Percentiles rank a stretch among this genome's conserved stretches.
Evolutionary conservation across 352 stramenopile genomes (phyloP).

Genomic region (Blastocystis hominis): DNA sequence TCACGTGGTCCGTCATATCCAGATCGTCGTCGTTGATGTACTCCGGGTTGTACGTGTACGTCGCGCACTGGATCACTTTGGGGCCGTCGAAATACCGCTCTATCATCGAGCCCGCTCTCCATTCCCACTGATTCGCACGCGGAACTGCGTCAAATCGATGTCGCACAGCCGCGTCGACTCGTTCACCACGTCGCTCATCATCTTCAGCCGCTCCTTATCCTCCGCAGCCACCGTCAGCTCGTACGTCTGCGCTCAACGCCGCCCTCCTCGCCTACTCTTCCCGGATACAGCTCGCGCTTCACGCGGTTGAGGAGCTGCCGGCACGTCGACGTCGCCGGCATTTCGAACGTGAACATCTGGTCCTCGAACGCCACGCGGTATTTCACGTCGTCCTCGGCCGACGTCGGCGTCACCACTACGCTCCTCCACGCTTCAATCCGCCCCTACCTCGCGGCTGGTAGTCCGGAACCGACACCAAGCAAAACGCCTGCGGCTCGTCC

Average conservation of each 20-base stretch:
- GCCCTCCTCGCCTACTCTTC: background rate
- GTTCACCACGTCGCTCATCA: conserved; percentile 54
- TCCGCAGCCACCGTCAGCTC: conserved; percentile 33
- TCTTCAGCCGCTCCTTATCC: conserved; percentile 50
- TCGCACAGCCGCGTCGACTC: conserved; percentile 14
- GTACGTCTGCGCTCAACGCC: background rate
- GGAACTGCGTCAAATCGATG: conserved; percentile 21
- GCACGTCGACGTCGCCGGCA: background rate
- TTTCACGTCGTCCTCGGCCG: background rate
- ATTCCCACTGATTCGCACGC: conserved; percentile 1
- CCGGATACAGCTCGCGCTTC: conserved; percentile 5
- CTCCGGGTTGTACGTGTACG: conserved; percentile 27
- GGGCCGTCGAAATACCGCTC: conserved; percentile 30
- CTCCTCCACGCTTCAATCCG: background rate
- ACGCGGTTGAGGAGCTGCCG: conserved; percentile 26
- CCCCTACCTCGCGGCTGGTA: conserved; percentile 26
- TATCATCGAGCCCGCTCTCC: background rate
- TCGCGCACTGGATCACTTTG: background rate
- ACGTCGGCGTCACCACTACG: background rate
- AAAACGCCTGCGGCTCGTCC: conserved; percentile 18
- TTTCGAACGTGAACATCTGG: background rate
- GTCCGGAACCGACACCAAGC: conserved; percentile 29
- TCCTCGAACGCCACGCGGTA: conserved; percentile 41
- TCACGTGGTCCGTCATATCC: background rate
- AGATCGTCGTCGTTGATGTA: background rate